phyloP scores from a whole-genome alignment of 2,329 filamentous ascomycete species.

The Hypoxylon sp. region DNA sequence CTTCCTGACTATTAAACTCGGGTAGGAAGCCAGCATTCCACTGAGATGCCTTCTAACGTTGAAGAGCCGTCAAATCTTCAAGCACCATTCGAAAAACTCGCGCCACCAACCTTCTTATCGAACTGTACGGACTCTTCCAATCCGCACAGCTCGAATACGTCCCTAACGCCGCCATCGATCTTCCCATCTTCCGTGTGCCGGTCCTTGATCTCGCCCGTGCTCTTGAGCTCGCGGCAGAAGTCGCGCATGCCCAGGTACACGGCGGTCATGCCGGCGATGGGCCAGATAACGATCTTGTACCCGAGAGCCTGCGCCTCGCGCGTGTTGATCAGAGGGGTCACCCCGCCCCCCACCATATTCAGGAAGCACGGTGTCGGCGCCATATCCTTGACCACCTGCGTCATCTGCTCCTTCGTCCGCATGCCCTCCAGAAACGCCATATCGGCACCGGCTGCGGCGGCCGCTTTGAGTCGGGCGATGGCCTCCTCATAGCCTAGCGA shows the following conservation, averaged over 20 bases:
- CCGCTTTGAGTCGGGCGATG: slow-evolving; percentile 58
- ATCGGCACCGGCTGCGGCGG: slow-evolving; percentile 63
- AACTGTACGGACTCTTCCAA: slow-evolving; percentile 47
- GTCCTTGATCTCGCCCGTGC: slow-evolving; percentile 49
- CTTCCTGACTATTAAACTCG: not conserved
- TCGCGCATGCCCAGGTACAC: slow-evolving; percentile 50
- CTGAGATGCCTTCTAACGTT: not conserved
- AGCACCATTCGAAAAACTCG: slow-evolving; percentile 46
- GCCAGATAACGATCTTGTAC: slow-evolving; percentile 51
- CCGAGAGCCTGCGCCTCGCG: slow-evolving; percentile 47
- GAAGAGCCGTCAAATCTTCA: slow-evolving; percentile 16
- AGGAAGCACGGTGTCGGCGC: slow-evolving; percentile 49
- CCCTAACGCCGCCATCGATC: slow-evolving; percentile 46
- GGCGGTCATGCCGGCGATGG: slow-evolving; percentile 49
- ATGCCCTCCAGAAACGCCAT: slow-evolving; percentile 66
- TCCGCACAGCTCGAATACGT: slow-evolving; percentile 50
- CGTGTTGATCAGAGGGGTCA: slow-evolving; percentile 49
- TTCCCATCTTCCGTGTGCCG: slow-evolving; percentile 43
- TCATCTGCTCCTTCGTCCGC: slow-evolving; percentile 57
- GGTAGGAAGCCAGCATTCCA: not conserved
- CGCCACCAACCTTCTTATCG: slow-evolving; percentile 48
- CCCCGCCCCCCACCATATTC: slow-evolving; percentile 51
- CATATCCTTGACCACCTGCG: slow-evolving; percentile 53
- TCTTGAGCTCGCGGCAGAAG: slow-evolving; percentile 49
- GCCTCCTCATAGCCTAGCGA: slow-evolving; percentile 64